These are phyloP conservation scores for Fusarium fracticaudum DNA, from an alignment of 2,329 filamentous ascomycete genomes.

Conservation along the genomic window DNA sequence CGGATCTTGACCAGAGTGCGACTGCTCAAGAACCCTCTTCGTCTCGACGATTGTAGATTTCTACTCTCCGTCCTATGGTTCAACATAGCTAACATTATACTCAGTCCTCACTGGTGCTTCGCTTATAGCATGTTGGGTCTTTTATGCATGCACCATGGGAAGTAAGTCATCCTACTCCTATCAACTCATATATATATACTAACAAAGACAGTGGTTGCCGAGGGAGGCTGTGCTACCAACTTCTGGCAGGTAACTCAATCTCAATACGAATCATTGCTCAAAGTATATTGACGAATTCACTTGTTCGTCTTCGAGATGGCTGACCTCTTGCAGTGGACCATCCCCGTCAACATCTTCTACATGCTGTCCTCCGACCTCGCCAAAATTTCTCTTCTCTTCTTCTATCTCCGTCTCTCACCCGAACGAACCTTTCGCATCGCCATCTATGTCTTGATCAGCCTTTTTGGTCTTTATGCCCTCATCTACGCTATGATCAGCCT, in stretches of 20 bases:
- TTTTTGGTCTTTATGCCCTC: constrained; percentile 28
- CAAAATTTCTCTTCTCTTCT: constrained; percentile 37
- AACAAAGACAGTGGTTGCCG: constrained; percentile 15
- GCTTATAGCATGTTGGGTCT: constrained; percentile 33
- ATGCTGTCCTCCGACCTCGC: constrained; percentile 38
- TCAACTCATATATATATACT: neutral
- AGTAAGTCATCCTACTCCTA: constrained; percentile 1
- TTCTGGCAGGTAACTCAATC: constrained; percentile 34
- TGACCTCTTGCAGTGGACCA: constrained; percentile 28
- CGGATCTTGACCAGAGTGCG: constrained; percentile 23
- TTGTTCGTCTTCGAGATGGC: neutral
- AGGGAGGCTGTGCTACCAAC: constrained; percentile 31
- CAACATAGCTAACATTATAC: neutral
- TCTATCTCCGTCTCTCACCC: constrained; percentile 35
- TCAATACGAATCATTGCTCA: constrained; percentile 22
- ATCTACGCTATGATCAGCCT: constrained; percentile 38
- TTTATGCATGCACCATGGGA: constrained; percentile 39
- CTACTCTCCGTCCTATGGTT: rapidly evolving
- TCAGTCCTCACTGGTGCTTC: constrained; percentile 30
- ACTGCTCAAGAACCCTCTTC: constrained; percentile 25
- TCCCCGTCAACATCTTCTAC: constrained; percentile 40
- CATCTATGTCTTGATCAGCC: constrained; percentile 4
- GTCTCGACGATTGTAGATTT: constrained; percentile 20
- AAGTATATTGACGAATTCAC: neutral
- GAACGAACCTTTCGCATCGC: constrained; percentile 29